These are phyloP conservation scores for Aureobasidium subglaciale DNA, from an alignment of 2,329 filamentous ascomycete genomes.

Conservation along the genomic window DNA sequence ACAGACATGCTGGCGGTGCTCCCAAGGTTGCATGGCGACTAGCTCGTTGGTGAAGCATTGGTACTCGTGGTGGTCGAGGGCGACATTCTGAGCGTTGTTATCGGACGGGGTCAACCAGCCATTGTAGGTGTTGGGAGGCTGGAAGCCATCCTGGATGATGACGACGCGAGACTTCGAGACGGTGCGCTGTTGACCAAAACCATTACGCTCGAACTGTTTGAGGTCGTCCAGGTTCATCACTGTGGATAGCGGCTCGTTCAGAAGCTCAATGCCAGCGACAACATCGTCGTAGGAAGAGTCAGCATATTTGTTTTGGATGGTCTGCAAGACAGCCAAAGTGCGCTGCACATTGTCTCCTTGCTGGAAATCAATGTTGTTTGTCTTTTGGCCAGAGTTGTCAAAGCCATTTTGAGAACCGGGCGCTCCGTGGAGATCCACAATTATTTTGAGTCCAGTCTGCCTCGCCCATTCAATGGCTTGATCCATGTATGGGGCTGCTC, in stretches of 20 bases:
- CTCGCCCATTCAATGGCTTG: constrained; percentile 51
- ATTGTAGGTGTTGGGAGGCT: constrained; percentile 51
- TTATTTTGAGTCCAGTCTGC: constrained; percentile 46
- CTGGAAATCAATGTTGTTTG: constrained; percentile 38
- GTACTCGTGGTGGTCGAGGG: constrained; percentile 64
- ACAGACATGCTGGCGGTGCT: constrained; percentile 53
- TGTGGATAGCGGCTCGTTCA: constrained; percentile 51
- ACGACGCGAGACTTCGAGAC: constrained; percentile 34
- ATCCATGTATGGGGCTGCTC: constrained; percentile 48
- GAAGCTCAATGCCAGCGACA: constrained; percentile 49
- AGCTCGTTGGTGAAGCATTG: constrained; percentile 52
- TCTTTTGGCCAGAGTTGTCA: constrained; percentile 53
- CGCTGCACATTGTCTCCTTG: constrained; percentile 41
- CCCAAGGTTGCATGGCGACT: constrained; percentile 42
- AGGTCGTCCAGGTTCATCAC: constrained; percentile 39
- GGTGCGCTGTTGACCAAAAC: constrained; percentile 37
- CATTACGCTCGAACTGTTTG: constrained; percentile 50
- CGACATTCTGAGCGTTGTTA: constrained; percentile 46
- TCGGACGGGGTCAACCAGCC: constrained; percentile 49
- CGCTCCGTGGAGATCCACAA: constrained; percentile 53
- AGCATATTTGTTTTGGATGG: constrained; percentile 52
- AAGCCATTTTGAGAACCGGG: constrained; percentile 54
- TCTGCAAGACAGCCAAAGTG: constrained; percentile 51
- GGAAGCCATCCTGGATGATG: constrained; percentile 54
- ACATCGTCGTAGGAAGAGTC: constrained; percentile 48